These are phyloP conservation scores for Arthroderma sp. DNA, from an alignment of 2,329 filamentous ascomycete genomes.

Conservation along the genomic window DNA sequence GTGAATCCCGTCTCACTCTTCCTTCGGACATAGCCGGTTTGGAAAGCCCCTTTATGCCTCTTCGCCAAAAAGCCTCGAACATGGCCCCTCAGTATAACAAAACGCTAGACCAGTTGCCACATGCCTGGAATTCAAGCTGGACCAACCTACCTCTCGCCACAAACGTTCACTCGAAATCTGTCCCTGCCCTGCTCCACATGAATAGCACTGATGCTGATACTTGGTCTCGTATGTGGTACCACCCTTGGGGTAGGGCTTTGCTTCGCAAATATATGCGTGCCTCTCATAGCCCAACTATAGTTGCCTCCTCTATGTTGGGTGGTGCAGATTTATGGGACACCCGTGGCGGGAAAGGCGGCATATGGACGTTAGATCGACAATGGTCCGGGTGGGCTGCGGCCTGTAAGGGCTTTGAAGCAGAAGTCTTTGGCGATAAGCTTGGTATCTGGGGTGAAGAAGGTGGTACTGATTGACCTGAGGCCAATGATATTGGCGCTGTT, in stretches of 20 bases:
- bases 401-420: conserved; percentile 31
- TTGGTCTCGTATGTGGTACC: conserved; percentile 39
- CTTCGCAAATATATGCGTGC: conserved; percentile 37
- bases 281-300: conserved; percentile 29
- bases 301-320: conserved; percentile 32
- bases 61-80: conserved; percentile 16
- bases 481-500: too few relatives aligned
- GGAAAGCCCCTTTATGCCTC: conserved; percentile 23
- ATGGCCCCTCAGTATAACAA: conserved; percentile 22
- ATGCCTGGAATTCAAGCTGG: conserved; percentile 30
- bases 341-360: conserved; percentile 39
- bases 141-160: conserved; percentile 31
- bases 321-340: conserved; percentile 37
- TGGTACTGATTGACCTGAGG: neutral
- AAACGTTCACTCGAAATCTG: conserved; percentile 35
- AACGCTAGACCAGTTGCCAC: conserved; percentile 32
- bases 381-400: conserved; percentile 40
- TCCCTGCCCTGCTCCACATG: conserved; percentile 33
- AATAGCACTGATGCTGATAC: conserved; percentile 23
- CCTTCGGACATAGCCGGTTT: conserved; percentile 23
- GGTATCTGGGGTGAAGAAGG: neutral
- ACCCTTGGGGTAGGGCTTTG: conserved; percentile 35
- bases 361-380: conserved; percentile 39
- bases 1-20: conserved; percentile 25
- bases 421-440: conserved; percentile 30